Base-by-base conservation (phyloP, 2,329 filamentous ascomycete species). In the Paracoccidioides brasiliensis region DNA sequence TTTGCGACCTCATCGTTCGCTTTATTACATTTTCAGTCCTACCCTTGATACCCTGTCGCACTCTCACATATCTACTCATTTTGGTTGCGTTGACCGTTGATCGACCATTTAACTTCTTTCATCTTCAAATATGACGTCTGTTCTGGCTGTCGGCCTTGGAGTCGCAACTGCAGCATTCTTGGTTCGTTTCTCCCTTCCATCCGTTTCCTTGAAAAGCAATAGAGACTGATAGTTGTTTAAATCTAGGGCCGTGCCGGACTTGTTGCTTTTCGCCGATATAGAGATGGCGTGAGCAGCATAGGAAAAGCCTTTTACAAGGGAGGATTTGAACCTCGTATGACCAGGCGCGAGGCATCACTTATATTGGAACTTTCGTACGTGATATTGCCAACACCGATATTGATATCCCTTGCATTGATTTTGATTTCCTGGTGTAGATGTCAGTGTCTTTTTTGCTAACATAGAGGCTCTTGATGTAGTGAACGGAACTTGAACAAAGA, bases 281-380 rank as follows among this genome's bases (percentile, higher is more conserved):
- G 86, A 59, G 74, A 72, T 59, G 74, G 74, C 60, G 78, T 87
- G 50, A 86, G 86, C 62, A 84, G 86, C 40, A 76, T 95, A 64
- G 93, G 93, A 64, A 90, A 90, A 72, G 84, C 90, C 44, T 98
- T 90, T 69, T 97, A 96, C 80, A 98, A 97, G 74, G 93, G 93
- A 63, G 93, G 93, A n/a, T 98, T 98, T 69, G 93, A 98, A 76
- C 78, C 83, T 58, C 87, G 86, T 73, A 98, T 98, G 91, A 96
- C 83, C 70, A 82, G 86, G 70, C 84, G 86, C 70, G 93, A 98
- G 74, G 93, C 93, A 28, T 80, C 90, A 4, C 75, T 98, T 64
- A 96, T 98, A 58, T 76, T 98, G 51, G 87, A 93, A 61, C 83
- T 97, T 59, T 88, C 84, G 91, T 96, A 82, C 57, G 78, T 74